These are phyloP conservation scores for Paratinospora sagittata DNA, from an alignment of 164 flowering plant species.

Conservation along the genomic window DNA sequence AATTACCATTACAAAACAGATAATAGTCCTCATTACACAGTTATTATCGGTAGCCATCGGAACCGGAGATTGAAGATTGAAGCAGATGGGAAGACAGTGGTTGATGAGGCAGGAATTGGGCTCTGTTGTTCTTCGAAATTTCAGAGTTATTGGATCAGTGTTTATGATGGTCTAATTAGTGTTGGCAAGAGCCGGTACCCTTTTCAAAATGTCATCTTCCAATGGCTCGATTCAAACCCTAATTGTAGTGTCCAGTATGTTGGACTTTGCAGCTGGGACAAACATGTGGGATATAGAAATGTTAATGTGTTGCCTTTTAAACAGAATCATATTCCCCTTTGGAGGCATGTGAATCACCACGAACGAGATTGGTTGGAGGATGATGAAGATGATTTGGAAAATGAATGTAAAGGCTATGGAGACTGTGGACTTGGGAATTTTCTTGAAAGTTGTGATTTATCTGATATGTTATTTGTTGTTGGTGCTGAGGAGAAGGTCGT, in stretches of 20 bases:
- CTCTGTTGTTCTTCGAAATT: constrained; percentile 73
- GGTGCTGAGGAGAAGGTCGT: constrained; percentile 67
- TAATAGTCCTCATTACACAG: constrained; percentile 81
- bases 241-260: constrained; percentile 81
- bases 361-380: constrained; percentile 38
- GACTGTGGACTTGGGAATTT: constrained; percentile 60
- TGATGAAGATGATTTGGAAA: constrained; percentile 41
- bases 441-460: constrained; percentile 78
- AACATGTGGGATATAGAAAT: constrained; percentile 92
- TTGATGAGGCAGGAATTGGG: constrained; percentile 69
- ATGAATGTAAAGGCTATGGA: constrained; percentile 33
- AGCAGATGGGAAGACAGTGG: constrained; percentile 79
- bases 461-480: constrained; percentile 72
- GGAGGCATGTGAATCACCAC: constrained; percentile 62
- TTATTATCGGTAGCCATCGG: constrained; percentile 82
- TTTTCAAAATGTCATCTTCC: constrained; percentile 81
- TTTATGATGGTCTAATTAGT: constrained; percentile 88
- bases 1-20: constrained; percentile 87
- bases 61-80: constrained; percentile 73
- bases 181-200: constrained; percentile 86
- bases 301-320: constrained; percentile 69
- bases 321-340: constrained; percentile 52
- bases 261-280: constrained; percentile 97
- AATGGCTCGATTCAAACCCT: constrained; percentile 85
- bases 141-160: constrained; percentile 94